Evolutionary conservation across 2,329 filamentous ascomycete species (phyloP), one percentile per base, ranked within the genome.

Genomic region (Clonostachys chloroleuca): DNA sequence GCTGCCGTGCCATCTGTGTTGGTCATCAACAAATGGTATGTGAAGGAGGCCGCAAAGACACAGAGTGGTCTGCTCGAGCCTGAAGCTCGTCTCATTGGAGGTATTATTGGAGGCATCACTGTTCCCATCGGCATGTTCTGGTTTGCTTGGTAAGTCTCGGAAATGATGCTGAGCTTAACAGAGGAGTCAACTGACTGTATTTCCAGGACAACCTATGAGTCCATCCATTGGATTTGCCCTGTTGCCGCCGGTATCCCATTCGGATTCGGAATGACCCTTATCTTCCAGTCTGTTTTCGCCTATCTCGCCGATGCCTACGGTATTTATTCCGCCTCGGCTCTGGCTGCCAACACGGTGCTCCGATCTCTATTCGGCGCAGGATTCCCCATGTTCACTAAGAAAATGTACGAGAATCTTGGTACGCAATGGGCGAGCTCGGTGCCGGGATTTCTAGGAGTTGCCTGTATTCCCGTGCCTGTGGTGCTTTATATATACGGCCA

Each of bases 391-490:
- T 87, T 87, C 62, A 84, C 83, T 2, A 71, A 69, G 1, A 44
- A 60, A 17, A 74, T 77, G 69, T 77, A 75, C 58, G 34, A 64
- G 2, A 65, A 69, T 45, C 67, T 83, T 3, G 83, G 84, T 37
- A 81, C 86, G 42, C 84, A 88, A 65, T 89, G 86, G 86, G 86
- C 83, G 1, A 79, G 74, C 12, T 78, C 77, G 0, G 68, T 89
- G 12, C 85, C 84, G 1, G 86, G 80, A 1, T 89, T 89, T 66
- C 69, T 89, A 4, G 77, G 84, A 0, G 62, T 88, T 5, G 73
- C 72, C 4, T 82, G 78, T 53, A 67, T 81, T 1, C 78, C 79
- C 0, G 74, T 81, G 50, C 78, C 79, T 2, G 80, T 81, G 64
- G 60, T 83, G 17, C 79, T 83, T 62, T 81, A 81, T 65, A 78